Conservation (phyloP, 202 grass and related monocot species). For the Zoysia matrella region DNA sequence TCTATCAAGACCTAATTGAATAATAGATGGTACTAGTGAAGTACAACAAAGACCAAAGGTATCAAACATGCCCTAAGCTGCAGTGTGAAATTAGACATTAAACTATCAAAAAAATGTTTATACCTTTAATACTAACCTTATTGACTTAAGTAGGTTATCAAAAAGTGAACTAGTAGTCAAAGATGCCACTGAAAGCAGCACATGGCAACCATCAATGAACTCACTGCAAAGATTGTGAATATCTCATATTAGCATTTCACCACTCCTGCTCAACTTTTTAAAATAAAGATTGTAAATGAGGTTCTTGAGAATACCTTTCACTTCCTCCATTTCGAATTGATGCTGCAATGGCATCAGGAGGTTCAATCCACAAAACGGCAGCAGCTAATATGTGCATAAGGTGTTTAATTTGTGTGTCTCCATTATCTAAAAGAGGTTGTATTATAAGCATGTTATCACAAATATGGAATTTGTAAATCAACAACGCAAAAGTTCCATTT, state of each 20-base stretch:
- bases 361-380: constrained; percentile 86
- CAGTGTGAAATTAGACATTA: not conserved
- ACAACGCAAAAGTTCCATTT: constrained; percentile 7
- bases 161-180: constrained; percentile 77
- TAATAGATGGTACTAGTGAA: not conserved
- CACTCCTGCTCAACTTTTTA: constrained; percentile 30
- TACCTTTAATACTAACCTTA: constrained; percentile 64
- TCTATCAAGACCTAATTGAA: not conserved
- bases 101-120: not conserved
- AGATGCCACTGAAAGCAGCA: constrained; percentile 86
- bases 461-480: constrained; percentile 25
- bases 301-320: constrained; percentile 74
- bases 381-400: constrained; percentile 85
- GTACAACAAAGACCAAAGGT: not conserved
- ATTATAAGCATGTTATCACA: not conserved
- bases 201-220: constrained; percentile 95
- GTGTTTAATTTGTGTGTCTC: constrained; percentile 87
- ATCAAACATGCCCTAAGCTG: not conserved
- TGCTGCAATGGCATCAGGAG: constrained; percentile 72
- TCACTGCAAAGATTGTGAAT: constrained; percentile 67
- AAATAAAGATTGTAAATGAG: constrained; percentile 40
- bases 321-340: constrained; percentile 76
- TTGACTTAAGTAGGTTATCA: constrained; percentile 86
- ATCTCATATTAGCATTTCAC: constrained; percentile 33
- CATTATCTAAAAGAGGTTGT: constrained; percentile 62